Evolutionary conservation across 1,139 yeast genomes (phyloP), one percentile per base, ranked within the genome.

Genomic region (Kodamaea anthophila): DNA sequence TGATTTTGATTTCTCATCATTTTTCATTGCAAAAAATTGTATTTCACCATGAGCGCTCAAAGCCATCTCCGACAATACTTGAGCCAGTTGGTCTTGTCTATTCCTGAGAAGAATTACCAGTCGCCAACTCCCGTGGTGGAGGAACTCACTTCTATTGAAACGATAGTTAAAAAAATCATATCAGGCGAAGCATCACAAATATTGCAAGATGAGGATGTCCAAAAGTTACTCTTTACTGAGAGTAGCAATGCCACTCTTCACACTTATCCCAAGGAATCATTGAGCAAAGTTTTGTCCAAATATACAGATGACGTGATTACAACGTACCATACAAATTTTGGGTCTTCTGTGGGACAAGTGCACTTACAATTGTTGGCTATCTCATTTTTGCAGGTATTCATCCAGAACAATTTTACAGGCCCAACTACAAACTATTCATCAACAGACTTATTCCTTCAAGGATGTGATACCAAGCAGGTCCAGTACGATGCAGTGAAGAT

Each of bases 331-430:
- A 28, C 18, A 9, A 28, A 29, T 3, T 51, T 46, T 26, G 31
- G 28, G 8, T 21, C 23, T 1, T 40, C 37, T n/a, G 33, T 40
- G 5, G 45, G 47, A 3, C 30, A 31, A 3, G 22, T 52, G 9
- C 59, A 54, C 29, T 37, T 60, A 26, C 71, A 63, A 23, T 29
- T 65, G 1, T 31, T 62, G 23, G 84, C 82, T 4, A 60, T 80
- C 32, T 66, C 81, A 1, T 58, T 76, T 4, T 58, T 86, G 21
- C 87, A 86, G 46, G 51, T 73, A 2, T 88, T 82, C 47, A 58
- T 83, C 13, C 95, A 86, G 49, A 57, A 72, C 31, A 88, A 88
- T 50, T 84, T 70, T 49, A 85, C 96, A 0, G 97, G 97, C 4
- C 97, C 97, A 2, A 66, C 68, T 15, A 49, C 77, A 1, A 63